Base-by-base conservation (phyloP, 2,329 filamentous ascomycete genomes). In the Lecanicillium sp. region DNA sequence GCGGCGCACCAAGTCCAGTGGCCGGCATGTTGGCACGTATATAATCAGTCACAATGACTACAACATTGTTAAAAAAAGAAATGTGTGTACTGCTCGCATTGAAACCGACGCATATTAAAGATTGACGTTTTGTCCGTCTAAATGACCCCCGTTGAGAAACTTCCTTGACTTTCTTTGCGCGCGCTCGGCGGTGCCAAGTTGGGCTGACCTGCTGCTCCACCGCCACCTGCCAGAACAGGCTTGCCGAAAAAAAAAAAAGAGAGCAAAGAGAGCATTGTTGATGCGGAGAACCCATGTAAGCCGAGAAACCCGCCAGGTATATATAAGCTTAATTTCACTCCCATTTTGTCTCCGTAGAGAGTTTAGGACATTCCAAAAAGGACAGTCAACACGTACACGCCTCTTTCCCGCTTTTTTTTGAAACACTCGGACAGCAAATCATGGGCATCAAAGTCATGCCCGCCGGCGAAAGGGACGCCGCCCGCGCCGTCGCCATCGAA, bases 401-500 rank as follows among this genome's bases (percentile, higher is more conserved):
- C 32, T 6, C 14, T n/a, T 32, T 30, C 11, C 1, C 21, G 20
- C 20, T 14, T 11, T 40, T 40, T 4, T 20, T 14, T 5, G 9
- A 33, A 2, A 9, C n/a, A 11, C 7, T 44, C 12, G 12, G 3
- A 3, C 23, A 9, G 4, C 17, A 8, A 24, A 24, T 23, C 30
- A 51, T 51, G 49, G 32, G 38, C n/a, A 33, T 51, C 20, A 40
- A 40, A 12, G 39, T 51, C 9, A 32, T 36, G 24, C 38, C 44
- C 5, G 49, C 43, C 17, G 39, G 44, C 35, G 38, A 32, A 27
- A 11, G 38, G 44, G 49, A 51, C 27, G 44, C 27, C 35, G 44
- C 32, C 6, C 44, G 49, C 12, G 36, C 44, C n/a, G 39, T 51
- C 15, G 49, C 24, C 6, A 51, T 51, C 35, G 49, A 51, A 40